Base-by-base conservation (phyloP, 2,329 filamentous ascomycete genomes). In the Drechslerella dactyloides region DNA sequence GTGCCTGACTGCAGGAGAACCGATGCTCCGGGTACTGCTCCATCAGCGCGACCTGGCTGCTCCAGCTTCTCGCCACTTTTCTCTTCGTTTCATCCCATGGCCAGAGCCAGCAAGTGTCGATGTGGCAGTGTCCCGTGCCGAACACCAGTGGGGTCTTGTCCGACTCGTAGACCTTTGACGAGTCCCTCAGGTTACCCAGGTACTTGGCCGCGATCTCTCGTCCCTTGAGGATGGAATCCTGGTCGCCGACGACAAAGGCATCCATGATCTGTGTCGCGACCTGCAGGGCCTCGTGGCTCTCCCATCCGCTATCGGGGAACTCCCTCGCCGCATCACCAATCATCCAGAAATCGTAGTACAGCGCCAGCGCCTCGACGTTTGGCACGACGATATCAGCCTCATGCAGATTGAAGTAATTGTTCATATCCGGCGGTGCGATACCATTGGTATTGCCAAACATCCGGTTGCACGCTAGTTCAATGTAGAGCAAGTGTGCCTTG, bases 31-130 rank as follows among this genome's bases (percentile, higher is more conserved):
- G 91, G 75, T 97, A 99, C 35, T 90, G 86, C 73, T 99, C 94
- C 85, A 99, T 91, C 76, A 99, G 82, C 77, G 96, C 89, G 80
- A 93, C 96, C 80, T 99, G 94, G 79, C 91, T 97, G 1, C 91
- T 93, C 94, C 94, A 99, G 8, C 93, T 97, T 51, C 94, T 87
- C 19, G 89, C 93, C 30, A 97, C 89, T 82, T 99, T 99, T 77
- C 76, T 74, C 82, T 96, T 97, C 0, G 94, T 97, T 82, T 99
- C 94, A 8, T 90, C 94, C 86, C 92, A 99, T 0, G 94, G 94
- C 94, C 94, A 99, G 37, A 99, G 84, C 94, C 94, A 99, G 80
- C 93, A 97, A 1, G 90, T 96, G 80, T 97, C 94, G 75, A 99
- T 99, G 80, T 99, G 94, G 76, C 94, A 99, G 79, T 99, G 91